phyloP scores from a whole-genome alignment of 495 filamentous ascomycete species.

The Hyaloscypha finlandica region DNA sequence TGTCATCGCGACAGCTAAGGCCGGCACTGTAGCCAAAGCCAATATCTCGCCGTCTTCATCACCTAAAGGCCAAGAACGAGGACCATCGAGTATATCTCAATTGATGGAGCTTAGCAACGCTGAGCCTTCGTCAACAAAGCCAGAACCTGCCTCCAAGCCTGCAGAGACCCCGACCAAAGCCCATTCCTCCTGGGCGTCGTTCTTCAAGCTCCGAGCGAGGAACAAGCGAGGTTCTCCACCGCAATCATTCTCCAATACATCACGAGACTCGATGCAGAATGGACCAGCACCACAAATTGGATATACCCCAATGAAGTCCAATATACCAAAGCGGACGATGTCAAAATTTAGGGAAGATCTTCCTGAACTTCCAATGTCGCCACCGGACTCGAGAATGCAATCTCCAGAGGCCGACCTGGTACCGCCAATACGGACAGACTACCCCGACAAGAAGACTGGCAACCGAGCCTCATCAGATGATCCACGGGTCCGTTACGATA shows the following conservation, averaged over 20 bases:
- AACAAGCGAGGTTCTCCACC: conserved; percentile 56
- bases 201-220: conserved; percentile 70
- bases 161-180: conserved; percentile 48
- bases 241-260: conserved; percentile 77
- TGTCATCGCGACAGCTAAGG: conserved; percentile 46
- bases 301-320: conserved; percentile 36
- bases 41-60: conserved; percentile 59
- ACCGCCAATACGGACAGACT: conserved; percentile 38
- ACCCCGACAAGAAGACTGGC: conserved; percentile 25
- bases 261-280: conserved; percentile 69
- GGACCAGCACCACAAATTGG: conserved; percentile 36
- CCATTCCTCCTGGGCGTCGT: conserved; percentile 60
- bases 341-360: conserved; percentile 95
- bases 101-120: conserved; percentile 46
- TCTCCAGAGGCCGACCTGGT: conserved; percentile 62
- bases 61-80: conserved; percentile 50
- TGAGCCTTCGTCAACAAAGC: conserved; percentile 33
- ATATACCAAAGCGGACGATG: conserved; percentile 69
- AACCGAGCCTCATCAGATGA: conserved; percentile 35
- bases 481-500: conserved; percentile 42
- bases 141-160: conserved; percentile 37
- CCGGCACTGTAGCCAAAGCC: conserved; percentile 51
- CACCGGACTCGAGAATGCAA: conserved; percentile 77
- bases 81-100: conserved; percentile 56
- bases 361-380: conserved; percentile 79